Percentiles rank a stretch among this genome's conserved stretches.
Conservation (phyloP, 2,329 filamentous ascomycete species). For the Cadophora sp. region DNA sequence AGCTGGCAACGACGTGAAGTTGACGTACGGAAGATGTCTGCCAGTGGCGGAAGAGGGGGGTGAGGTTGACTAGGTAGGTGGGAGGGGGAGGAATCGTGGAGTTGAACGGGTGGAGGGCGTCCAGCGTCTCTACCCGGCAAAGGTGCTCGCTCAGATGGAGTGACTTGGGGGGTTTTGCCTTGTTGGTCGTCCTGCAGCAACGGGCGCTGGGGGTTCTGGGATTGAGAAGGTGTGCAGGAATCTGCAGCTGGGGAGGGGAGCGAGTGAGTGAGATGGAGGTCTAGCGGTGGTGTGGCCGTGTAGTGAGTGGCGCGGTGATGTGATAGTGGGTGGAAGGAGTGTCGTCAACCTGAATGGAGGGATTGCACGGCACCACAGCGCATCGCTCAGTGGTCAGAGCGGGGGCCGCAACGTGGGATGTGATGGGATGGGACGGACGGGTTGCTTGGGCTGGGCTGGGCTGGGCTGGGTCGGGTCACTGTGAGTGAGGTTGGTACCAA, state of each 20-base stretch:
- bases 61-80: neutral
- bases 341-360: neutral
- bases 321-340: neutral
- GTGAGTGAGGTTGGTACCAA: too few relatives aligned
- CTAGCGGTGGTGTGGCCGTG: neutral
- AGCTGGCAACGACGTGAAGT: slow-evolving; percentile 7
- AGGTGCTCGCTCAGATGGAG: neutral
- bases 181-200: slow-evolving; percentile 2
- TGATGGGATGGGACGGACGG: neutral
- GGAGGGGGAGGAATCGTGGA: neutral
- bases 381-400: neutral
- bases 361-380: neutral
- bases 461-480: too few relatives aligned
- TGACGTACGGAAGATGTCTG: neutral
- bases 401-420: slow-evolving; percentile 2
- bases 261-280: neutral
- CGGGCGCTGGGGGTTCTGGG: slow-evolving; percentile 1
- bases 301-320: neutral
- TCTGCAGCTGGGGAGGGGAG: neutral
- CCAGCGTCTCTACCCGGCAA: neutral
- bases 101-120: slow-evolving; percentile 1
- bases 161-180: neutral
- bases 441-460: too few relatives aligned
- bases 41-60: slow-evolving; percentile 1
- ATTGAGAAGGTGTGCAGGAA: slow-evolving; percentile 3